phyloP scores from a whole-genome alignment of 768 basidiomycete genomes.

The Sutorius australiensis region DNA sequence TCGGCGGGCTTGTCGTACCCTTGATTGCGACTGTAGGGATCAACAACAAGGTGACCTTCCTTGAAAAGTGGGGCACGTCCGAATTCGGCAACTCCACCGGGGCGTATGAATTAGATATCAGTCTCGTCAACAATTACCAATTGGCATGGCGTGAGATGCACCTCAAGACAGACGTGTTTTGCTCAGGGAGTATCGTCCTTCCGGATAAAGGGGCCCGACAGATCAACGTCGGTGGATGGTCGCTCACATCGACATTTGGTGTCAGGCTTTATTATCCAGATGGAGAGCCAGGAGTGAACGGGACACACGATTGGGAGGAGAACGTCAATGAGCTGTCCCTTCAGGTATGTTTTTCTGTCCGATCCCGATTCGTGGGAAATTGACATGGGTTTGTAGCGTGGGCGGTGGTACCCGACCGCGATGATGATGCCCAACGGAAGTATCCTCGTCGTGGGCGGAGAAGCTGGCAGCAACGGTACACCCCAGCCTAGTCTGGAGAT shows the following conservation, averaged over 20 bases:
- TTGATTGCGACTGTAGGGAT: slow-evolving; percentile 72
- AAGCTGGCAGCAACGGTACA: slow-evolving; percentile 63
- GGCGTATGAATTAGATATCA: slow-evolving; percentile 73
- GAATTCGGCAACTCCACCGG: slow-evolving; percentile 67
- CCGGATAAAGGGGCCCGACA: slow-evolving; percentile 61
- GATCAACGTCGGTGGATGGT: slow-evolving; percentile 48
- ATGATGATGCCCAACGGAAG: slow-evolving; percentile 71
- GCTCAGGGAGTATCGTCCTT: slow-evolving; percentile 66
- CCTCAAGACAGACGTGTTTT: slow-evolving; percentile 75
- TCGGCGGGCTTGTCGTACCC: slow-evolving; percentile 64
- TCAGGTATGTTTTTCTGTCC: slow-evolving; percentile 42
- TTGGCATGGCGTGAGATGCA: slow-evolving; percentile 75
- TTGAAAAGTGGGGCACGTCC: slow-evolving; percentile 70
- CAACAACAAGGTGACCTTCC: slow-evolving; percentile 78
- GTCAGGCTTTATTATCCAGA: slow-evolving; percentile 71
- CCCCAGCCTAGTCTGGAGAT: slow-evolving; percentile 70
- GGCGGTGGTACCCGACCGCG: slow-evolving; percentile 74
- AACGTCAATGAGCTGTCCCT: slow-evolving; percentile 52
- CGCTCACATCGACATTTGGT: slow-evolving; percentile 65
- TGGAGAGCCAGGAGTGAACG: slow-evolving; percentile 62
- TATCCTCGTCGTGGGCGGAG: slow-evolving; percentile 71
- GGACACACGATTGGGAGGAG: slow-evolving; percentile 80
- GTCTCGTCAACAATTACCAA: slow-evolving; percentile 42
- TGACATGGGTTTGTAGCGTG: slow-evolving; percentile 37
- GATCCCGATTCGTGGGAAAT: neutral